phyloP scores from a whole-genome alignment of 768 basidiomycete species.

The Podaxis sp. region DNA sequence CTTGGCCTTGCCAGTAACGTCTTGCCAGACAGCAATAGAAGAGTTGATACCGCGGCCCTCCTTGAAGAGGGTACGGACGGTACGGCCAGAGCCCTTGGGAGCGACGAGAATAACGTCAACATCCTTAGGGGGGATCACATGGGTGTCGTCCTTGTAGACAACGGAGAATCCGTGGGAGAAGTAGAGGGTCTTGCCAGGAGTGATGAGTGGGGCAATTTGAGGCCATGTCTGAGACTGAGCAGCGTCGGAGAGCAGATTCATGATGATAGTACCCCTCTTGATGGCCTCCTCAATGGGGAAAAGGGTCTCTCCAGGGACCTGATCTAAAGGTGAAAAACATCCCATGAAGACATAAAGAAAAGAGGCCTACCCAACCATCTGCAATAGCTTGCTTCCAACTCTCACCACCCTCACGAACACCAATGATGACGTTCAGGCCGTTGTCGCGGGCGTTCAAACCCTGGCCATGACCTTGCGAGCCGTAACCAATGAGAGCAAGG shows the following conservation, averaged over 20 bases:
- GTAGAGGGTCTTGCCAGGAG: conserved; percentile 99
- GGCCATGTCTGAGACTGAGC: conserved; percentile 99
- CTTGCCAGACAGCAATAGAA: conserved; percentile 92
- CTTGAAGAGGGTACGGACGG: conserved; percentile 99
- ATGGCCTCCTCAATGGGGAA: conserved; percentile 99
- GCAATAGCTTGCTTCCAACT: conserved; percentile 94
- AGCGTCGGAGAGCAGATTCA: conserved; percentile 99
- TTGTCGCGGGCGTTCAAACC: conserved; percentile 99
- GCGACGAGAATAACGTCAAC: conserved; percentile 99
- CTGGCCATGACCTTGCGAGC: conserved; percentile 98
- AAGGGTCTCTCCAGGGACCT: conserved; percentile 95
- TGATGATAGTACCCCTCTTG: conserved; percentile 94
- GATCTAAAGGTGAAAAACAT: conserved; percentile 5
- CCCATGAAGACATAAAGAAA: conserved; percentile 3
- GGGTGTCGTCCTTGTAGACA: conserved; percentile 96
- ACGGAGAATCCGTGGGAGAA: conserved; percentile 99
- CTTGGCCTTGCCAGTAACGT: conserved; percentile 96
- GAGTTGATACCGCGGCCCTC: conserved; percentile 99
- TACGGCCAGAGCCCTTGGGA: conserved; percentile 97
- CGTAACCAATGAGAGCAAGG: conserved; percentile 97
- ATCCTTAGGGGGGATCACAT: conserved; percentile 87
- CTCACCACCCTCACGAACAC: conserved; percentile 96
- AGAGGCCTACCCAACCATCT: conserved; percentile 83
- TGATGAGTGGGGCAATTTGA: conserved; percentile 87
- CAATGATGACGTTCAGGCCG: conserved; percentile 96